phyloP scores from a whole-genome alignment of 208 protist genomes.

The Leishmania turanica region DNA sequence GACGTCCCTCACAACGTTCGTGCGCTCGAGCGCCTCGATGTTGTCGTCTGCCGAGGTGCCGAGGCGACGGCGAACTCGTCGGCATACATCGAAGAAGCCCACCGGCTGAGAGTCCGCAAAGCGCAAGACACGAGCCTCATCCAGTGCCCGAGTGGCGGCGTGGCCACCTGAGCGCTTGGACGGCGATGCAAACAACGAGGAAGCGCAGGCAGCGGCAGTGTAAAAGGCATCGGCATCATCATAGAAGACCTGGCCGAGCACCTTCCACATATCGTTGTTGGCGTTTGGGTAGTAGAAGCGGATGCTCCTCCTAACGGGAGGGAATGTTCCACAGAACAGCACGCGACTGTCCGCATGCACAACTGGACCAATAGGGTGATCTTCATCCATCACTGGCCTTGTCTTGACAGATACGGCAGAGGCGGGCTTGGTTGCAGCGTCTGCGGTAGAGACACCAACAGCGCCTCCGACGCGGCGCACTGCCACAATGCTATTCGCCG shows the following conservation, averaged over 20 bases:
- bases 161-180: neutral
- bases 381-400: slow-evolving; percentile 12
- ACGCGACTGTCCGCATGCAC: slow-evolving; percentile 24
- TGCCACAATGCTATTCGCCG: too few relatives aligned
- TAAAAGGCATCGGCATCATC: slow-evolving; percentile 26
- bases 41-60: slow-evolving; percentile 34
- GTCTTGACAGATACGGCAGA: neutral
- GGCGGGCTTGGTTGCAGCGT: neutral
- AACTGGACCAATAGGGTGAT: slow-evolving; percentile 24
- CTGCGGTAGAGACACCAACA: neutral
- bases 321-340: slow-evolving; percentile 41
- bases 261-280: slow-evolving; percentile 43
- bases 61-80: slow-evolving; percentile 15
- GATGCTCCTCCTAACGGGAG: slow-evolving; percentile 26
- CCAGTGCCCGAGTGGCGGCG: neutral
- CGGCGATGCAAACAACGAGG: neutral
- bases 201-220: neutral
- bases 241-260: slow-evolving; percentile 35
- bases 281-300: slow-evolving; percentile 43
- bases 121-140: slow-evolving; percentile 16
- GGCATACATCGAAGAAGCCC: slow-evolving; percentile 33
- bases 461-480: neutral
- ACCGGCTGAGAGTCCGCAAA: slow-evolving; percentile 19
- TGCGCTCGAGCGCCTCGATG: slow-evolving; percentile 19
- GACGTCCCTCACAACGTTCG: slow-evolving; percentile 22